phyloP scores from a whole-genome alignment of 192 early-diverging fungal genomes.

The Thamnidium elegans region DNA sequence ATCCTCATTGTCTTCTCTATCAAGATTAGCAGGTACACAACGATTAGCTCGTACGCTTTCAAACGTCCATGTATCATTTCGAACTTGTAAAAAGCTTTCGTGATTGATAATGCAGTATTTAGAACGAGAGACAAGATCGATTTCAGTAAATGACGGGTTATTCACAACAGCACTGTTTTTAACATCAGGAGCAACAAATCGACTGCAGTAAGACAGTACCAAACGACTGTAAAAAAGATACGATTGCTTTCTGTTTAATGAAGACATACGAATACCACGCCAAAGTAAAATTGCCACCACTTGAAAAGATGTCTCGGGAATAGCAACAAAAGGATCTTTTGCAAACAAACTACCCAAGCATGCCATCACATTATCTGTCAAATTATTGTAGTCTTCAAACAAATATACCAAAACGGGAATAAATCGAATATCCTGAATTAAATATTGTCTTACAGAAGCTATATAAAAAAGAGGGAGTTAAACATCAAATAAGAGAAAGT shows the following conservation, averaged over 20 bases:
- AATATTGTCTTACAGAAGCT: conserved; percentile 20
- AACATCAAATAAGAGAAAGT: neutral
- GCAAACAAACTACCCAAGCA: conserved; percentile 21
- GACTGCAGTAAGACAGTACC: conserved; percentile 10
- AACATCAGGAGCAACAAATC: neutral
- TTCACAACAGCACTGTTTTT: neutral
- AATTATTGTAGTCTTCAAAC: conserved; percentile 17
- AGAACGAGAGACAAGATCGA: conserved; percentile 12
- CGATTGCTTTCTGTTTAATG: neutral
- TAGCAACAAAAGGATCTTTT: neutral
- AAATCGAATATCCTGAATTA: conserved; percentile 25
- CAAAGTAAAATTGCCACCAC: conserved; percentile 4
- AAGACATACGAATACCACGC: neutral
- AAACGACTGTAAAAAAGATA: conserved; percentile 7
- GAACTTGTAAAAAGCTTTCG: conserved; percentile 19
- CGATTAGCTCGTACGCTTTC: conserved; percentile 27
- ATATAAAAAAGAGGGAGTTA: neutral
- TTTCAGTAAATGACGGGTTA: conserved; percentile 1
- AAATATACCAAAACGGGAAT: conserved; percentile 27
- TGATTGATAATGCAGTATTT: conserved; percentile 24
- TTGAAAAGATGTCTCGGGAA: conserved; percentile 9
- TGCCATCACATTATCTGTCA: conserved; percentile 21
- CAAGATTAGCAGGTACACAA: conserved; percentile 3
- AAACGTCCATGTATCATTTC: conserved; percentile 38
- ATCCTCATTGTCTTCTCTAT: neutral